A percentile compares a stretch with the other conserved stretches of the same genome.
Conservation (phyloP, 2,329 filamentous ascomycete genomes). For the Cucurbitaria berberidis region DNA sequence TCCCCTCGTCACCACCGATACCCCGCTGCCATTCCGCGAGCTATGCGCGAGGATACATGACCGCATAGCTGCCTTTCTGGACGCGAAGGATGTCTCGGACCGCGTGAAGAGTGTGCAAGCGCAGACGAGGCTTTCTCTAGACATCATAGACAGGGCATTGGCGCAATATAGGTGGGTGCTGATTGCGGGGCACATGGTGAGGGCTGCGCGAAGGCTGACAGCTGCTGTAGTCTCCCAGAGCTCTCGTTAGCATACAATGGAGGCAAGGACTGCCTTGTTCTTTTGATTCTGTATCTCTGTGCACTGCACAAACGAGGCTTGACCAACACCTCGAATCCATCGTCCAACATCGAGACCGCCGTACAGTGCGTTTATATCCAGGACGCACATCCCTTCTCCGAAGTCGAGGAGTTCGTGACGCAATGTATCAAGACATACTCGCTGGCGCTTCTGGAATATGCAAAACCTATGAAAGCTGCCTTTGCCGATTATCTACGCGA, state of each 20-base stretch:
- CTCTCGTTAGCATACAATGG: slow-evolving; percentile 95
- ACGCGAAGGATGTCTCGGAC: slow-evolving; percentile 62
- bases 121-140: slow-evolving; percentile 75
- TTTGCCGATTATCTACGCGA: slow-evolving; percentile 78
- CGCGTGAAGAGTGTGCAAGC: slow-evolving; percentile 70
- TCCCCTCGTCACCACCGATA: slow-evolving; percentile 48
- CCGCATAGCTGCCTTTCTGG: slow-evolving; percentile 71
- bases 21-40: slow-evolving; percentile 55
- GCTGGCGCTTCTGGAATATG: slow-evolving; percentile 76
- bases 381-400: slow-evolving; percentile 79
- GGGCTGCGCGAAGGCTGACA: slow-evolving; percentile 22
- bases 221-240: slow-evolving; percentile 67
- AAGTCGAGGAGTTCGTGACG: slow-evolving; percentile 85
- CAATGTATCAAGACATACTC: slow-evolving; percentile 71
- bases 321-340: slow-evolving; percentile 25
- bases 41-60: slow-evolving; percentile 60
- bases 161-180: slow-evolving; percentile 71
- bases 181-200: slow-evolving; percentile 5
- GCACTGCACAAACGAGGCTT: slow-evolving; percentile 54
- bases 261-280: slow-evolving; percentile 95
- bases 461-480: slow-evolving; percentile 78
- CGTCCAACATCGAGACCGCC: slow-evolving; percentile 39
- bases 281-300: slow-evolving; percentile 84
- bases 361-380: slow-evolving; percentile 91
- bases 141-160: slow-evolving; percentile 77